Base-by-base conservation (phyloP, 192 early-diverging fungal species). In the Coemansia sp. region DNA sequence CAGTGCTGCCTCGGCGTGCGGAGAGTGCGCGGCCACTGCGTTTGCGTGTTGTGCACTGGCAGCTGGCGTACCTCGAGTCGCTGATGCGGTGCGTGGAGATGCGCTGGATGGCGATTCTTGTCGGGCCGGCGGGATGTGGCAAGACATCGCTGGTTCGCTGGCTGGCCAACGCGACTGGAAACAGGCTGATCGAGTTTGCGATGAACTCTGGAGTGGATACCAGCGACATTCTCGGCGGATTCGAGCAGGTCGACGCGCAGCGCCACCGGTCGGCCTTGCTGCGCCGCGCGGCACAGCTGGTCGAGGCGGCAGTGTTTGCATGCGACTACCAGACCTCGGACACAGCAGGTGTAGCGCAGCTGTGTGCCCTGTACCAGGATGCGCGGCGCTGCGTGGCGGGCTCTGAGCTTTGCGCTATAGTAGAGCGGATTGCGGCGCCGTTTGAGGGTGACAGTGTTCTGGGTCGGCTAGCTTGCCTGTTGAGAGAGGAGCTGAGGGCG, bases 181-280 rank as follows among this genome's bases (percentile, higher is more conserved):
- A 93, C 69, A 69, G 72, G 22, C 80, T 99, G 14, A 86, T 89
- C 27, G 97, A 99, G 82, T 98, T 97, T 63, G 82, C 92, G 8
- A 95, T 99, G 95, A 99, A 95, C 72, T 85, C 88, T 33, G 86
- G 89, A 10, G 90, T 98, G 15, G 97, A 99, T 58, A 90, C 94
- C 1, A 90, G 95, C 70, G 97, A 99, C 68, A 72, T 99, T 8
- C 69, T 99, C 17, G 97, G 97, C 56, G 97, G 97, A 24, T 99
- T 98, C 64, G 95, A 99, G 76, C 97, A 99, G 70, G 87, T 94
- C 9, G 95, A 98, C 72, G 55, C 91, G 38, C 84, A 82, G 24
- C 83, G 95, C 29, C 86, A 91, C 50, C 81, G 83, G 40, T 42
- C 68, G 1, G 46, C 33, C n/a, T 44, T 79, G 5, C 36, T 69